Percentiles rank a stretch among this genome's conserved stretches.
These are phyloP conservation scores for Saitozyma podzolica DNA, from an alignment of 768 basidiomycete genomes.

Conservation along the genomic window DNA sequence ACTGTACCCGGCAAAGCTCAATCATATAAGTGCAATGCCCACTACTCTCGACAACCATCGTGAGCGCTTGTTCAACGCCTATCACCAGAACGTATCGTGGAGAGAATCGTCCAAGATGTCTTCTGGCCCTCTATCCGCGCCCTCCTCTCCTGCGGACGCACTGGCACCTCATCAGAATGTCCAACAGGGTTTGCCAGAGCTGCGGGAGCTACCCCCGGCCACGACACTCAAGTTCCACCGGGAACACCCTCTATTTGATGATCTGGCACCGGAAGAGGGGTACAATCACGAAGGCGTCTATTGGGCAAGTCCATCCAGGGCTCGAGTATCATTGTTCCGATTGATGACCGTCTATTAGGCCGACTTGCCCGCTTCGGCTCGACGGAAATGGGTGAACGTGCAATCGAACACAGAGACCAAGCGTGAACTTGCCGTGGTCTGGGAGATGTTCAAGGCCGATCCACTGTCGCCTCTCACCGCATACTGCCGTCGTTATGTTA, in stretches of 20 bases:
- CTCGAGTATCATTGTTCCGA: too few relatives aligned
- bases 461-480: slow-evolving; percentile 45
- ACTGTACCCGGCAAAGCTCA: too few relatives aligned
- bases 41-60: too few relatives aligned
- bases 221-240: slow-evolving; percentile 7
- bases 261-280: slow-evolving; percentile 39
- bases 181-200: too few relatives aligned
- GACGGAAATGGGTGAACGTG: slow-evolving; percentile 43
- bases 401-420: slow-evolving; percentile 48
- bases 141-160: too few relatives aligned
- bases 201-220: too few relatives aligned
- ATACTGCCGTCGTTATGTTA: slow-evolving; percentile 53
- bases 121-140: too few relatives aligned
- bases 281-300: slow-evolving; percentile 31
- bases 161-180: too few relatives aligned
- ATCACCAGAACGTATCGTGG: too few relatives aligned
- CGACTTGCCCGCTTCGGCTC: slow-evolving; percentile 46
- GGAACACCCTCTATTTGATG: slow-evolving; percentile 31
- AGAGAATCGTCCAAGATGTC: too few relatives aligned
- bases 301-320: slow-evolving; percentile 24
- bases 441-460: slow-evolving; percentile 52
- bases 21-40: too few relatives aligned
- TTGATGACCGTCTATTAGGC: slow-evolving; percentile 42
- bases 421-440: slow-evolving; percentile 47
- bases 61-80: too few relatives aligned